A percentile compares a stretch with the other conserved stretches of the same genome.
Evolutionary conservation across 2,329 filamentous ascomycete species (phyloP).

Genomic region (Sphaerulina vaccinii): DNA sequence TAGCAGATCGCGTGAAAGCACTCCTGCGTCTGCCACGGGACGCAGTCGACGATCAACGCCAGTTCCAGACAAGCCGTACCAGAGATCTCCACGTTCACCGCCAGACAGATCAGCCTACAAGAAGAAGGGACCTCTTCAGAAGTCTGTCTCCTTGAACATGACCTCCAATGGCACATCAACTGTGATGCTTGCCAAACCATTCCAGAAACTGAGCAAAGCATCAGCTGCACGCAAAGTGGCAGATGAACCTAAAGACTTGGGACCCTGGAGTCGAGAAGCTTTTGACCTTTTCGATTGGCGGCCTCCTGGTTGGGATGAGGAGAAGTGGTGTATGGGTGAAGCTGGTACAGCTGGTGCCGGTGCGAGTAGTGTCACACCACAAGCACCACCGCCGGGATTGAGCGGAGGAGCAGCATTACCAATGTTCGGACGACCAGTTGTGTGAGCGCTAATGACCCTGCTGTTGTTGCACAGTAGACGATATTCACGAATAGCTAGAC

Average conservation of each 20-base stretch:
- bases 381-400: conserved; percentile 13
- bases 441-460: neutral
- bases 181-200: conserved; percentile 33
- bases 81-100: conserved; percentile 6
- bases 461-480: neutral
- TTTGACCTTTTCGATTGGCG: conserved; percentile 64
- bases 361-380: neutral
- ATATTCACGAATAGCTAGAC: neutral
- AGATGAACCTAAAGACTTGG: conserved; percentile 51
- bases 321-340: conserved; percentile 30
- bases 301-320: conserved; percentile 46
- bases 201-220: conserved; percentile 31
- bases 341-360: neutral
- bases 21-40: conserved; percentile 5
- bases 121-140: conserved; percentile 24
- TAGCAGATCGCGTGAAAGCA: conserved; percentile 20
- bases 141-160: conserved; percentile 30
- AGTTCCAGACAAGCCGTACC: neutral
- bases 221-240: conserved; percentile 15
- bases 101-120: conserved; percentile 6
- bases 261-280: conserved; percentile 69
- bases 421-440: neutral
- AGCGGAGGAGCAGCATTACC: conserved; percentile 20
- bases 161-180: conserved; percentile 29
- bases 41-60: neutral